phyloP scores from a whole-genome alignment of 257 asterid species.

The Leptodermis oblonga region DNA sequence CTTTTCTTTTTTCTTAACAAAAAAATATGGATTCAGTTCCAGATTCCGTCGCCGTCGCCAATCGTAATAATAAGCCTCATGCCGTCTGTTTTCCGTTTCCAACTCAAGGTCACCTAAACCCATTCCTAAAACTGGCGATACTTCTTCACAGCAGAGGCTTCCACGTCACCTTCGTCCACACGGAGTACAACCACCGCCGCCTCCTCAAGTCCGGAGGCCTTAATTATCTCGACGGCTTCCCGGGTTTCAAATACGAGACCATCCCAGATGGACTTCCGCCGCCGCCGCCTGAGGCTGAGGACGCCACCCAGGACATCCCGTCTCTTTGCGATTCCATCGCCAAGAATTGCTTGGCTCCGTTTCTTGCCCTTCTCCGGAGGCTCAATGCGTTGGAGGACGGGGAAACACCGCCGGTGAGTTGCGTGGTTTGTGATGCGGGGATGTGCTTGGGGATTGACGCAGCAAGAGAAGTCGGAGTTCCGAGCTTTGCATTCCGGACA shows the following conservation, averaged over 20 bases:
- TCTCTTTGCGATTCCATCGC: slow-evolving; percentile 18
- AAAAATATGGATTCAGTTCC: not conserved
- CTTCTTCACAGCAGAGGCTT: slow-evolving; percentile 52
- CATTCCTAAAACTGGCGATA: slow-evolving; percentile 45
- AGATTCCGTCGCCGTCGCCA: not conserved
- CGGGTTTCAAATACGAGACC: slow-evolving; percentile 26
- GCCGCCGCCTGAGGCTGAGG: slow-evolving; percentile 5
- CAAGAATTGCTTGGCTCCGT: slow-evolving; percentile 21
- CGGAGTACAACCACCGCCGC: slow-evolving; percentile 48
- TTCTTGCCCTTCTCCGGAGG: slow-evolving; percentile 20
- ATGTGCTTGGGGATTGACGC: slow-evolving; percentile 26
- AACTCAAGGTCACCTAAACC: slow-evolving; percentile 45
- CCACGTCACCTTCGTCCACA: slow-evolving; percentile 47
- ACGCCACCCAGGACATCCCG: slow-evolving; percentile 20
- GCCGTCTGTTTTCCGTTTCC: slow-evolving; percentile 38
- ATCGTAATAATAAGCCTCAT: too few relatives aligned
- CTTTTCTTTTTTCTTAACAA: not conserved
- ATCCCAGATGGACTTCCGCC: slow-evolving; percentile 36
- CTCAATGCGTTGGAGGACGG: slow-evolving; percentile 8
- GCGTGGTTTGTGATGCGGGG: slow-evolving; percentile 21
- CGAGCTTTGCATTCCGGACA: slow-evolving; percentile 20
- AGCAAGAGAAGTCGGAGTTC: slow-evolving; percentile 25
- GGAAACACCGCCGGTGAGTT: slow-evolving; percentile 25
- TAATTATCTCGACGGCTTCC: slow-evolving; percentile 10
- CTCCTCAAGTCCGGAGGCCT: slow-evolving; percentile 24